phyloP scores from a whole-genome alignment of 2,329 filamentous ascomycete genomes.

The Fonsecaea pedrosoi region DNA sequence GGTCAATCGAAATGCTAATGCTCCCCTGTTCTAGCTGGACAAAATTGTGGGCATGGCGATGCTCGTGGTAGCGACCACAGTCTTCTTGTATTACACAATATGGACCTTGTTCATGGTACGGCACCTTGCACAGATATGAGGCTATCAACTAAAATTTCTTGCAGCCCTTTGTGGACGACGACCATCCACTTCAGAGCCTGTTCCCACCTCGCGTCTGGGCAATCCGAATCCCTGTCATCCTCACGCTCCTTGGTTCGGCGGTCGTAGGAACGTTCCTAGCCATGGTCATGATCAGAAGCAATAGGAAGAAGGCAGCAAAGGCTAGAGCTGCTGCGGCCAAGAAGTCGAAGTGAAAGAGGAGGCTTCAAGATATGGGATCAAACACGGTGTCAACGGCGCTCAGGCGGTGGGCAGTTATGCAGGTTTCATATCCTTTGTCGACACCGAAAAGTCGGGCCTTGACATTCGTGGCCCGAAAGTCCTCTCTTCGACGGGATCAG shows the following conservation, averaged over 20 bases:
- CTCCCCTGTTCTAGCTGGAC: conserved; percentile 72
- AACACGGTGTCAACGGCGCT: not conserved
- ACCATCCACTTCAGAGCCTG: conserved; percentile 90
- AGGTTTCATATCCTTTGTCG: not conserved
- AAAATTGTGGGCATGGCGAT: conserved; percentile 79
- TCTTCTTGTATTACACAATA: conserved; percentile 92
- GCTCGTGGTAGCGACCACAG: conserved; percentile 74
- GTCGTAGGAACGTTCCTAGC: conserved; percentile 96
- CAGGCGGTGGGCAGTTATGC: not conserved
- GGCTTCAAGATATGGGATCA: not conserved
- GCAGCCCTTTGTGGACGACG: conserved; percentile 95
- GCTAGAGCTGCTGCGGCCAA: conserved; percentile 76
- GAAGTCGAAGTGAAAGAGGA: conserved; percentile 59
- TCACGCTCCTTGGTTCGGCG: conserved; percentile 87
- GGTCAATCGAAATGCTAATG: conserved; percentile 12
- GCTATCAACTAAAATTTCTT: conserved; percentile 20
- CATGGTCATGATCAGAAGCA: conserved; percentile 98
- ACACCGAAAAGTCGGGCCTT: not conserved
- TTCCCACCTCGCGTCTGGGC: conserved; percentile 99
- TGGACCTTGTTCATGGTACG: conserved; percentile 97
- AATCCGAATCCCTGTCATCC: conserved; percentile 96
- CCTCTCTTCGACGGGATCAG: not conserved
- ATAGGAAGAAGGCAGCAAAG: conserved; percentile 96
- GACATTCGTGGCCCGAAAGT: not conserved
- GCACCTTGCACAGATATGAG: conserved; percentile 23